Conservation (phyloP, 495 filamentous ascomycete genomes). For the Elasticomyces elasticus region DNA sequence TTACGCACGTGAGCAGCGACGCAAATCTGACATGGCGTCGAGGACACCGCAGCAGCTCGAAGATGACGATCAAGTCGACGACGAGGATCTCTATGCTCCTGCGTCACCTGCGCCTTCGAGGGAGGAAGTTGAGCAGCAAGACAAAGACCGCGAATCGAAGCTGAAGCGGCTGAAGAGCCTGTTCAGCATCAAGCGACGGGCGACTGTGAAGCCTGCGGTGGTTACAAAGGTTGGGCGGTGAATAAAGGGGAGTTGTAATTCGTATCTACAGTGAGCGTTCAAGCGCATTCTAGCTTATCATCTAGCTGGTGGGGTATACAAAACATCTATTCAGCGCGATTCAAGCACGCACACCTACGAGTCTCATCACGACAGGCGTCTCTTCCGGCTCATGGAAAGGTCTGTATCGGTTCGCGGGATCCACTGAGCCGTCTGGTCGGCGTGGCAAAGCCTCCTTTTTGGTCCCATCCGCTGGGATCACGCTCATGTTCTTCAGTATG, state of each 20-base stretch:
- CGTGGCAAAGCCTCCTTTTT: constrained; percentile 21
- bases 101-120: constrained; percentile 4
- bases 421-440: constrained; percentile 23
- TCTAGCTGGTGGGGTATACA: neutral
- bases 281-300: neutral
- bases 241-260: neutral
- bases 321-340: neutral
- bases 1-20: constrained; percentile 8
- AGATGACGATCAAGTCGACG: neutral
- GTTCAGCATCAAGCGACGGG: constrained; percentile 11
- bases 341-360: constrained; percentile 6
- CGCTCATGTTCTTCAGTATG: constrained; percentile 22
- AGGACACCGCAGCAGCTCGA: neutral
- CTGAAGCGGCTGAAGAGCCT: constrained; percentile 17
- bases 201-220: neutral
- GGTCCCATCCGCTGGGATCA: constrained; percentile 33
- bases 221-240: neutral
- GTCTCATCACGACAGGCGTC: constrained; percentile 1
- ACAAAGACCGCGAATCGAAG: constrained; percentile 17
- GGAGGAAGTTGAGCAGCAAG: constrained; percentile 14
- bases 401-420: constrained; percentile 31
- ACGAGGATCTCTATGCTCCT: neutral
- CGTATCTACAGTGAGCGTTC: neutral
- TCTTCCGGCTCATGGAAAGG: constrained; percentile 30
- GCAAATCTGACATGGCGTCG: constrained; percentile 1